A percentile compares a stretch with the other conserved stretches of the same genome.
These are phyloP conservation scores for Borovskyia barvae DNA, from an alignment of 208 protist species.

Conservation along the genomic window DNA sequence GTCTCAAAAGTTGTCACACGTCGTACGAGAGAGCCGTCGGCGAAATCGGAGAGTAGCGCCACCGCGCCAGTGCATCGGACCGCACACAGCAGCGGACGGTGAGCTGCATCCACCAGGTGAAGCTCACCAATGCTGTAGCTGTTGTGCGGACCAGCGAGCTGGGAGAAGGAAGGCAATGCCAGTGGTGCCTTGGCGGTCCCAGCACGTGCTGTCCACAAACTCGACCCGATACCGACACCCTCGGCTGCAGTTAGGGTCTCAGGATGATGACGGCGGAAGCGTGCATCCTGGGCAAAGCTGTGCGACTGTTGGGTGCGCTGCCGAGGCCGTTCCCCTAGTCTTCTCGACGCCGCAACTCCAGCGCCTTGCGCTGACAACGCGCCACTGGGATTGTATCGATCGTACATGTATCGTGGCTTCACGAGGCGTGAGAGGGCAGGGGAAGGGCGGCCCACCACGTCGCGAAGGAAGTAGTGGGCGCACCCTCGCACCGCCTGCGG, in stretches of 20 bases:
- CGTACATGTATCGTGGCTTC: slow-evolving; percentile 37
- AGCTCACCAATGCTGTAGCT: slow-evolving; percentile 38
- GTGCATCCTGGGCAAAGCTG: not conserved
- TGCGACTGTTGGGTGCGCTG: too few relatives aligned
- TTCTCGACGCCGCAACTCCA: too few relatives aligned
- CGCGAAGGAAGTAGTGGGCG: slow-evolving; percentile 27
- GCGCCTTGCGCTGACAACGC: too few relatives aligned
- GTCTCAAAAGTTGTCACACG: slow-evolving; percentile 67
- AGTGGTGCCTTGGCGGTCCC: slow-evolving; percentile 21
- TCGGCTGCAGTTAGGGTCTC: too few relatives aligned
- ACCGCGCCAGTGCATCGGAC: slow-evolving; percentile 70
- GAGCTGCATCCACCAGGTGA: slow-evolving; percentile 72
- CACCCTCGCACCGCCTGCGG: slow-evolving; percentile 7
- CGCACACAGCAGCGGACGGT: slow-evolving; percentile 63
- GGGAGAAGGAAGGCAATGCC: slow-evolving; percentile 18
- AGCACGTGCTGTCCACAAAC: slow-evolving; percentile 21
- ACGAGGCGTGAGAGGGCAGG: slow-evolving; percentile 8
- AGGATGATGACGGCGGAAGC: not conserved
- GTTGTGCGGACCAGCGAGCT: slow-evolving; percentile 10
- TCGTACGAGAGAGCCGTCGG: slow-evolving; percentile 22
- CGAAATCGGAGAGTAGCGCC: slow-evolving; percentile 59
- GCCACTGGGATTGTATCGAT: slow-evolving; percentile 20
- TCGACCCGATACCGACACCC: slow-evolving; percentile 6
- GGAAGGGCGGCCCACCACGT: slow-evolving; percentile 27
- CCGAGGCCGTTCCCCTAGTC: too few relatives aligned